Conservation (phyloP, 2,329 filamentous ascomycete genomes). For the Fusarium proliferatum region DNA sequence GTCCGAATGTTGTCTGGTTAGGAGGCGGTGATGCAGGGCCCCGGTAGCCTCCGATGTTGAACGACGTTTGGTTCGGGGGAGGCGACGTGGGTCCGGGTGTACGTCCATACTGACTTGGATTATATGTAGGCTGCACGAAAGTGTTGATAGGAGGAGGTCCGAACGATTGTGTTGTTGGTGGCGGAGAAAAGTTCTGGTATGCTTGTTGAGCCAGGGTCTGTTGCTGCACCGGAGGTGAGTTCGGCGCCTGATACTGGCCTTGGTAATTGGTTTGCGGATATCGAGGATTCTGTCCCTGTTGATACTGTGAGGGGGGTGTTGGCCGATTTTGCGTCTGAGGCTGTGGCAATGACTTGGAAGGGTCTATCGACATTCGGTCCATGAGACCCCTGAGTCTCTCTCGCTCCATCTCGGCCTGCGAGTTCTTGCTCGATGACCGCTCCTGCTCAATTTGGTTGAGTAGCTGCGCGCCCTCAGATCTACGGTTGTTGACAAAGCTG, state of each 20-base stretch:
- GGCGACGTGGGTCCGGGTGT: slow-evolving; percentile 69
- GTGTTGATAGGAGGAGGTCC: slow-evolving; percentile 55
- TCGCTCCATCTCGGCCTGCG: slow-evolving; percentile 83
- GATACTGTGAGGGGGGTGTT: slow-evolving; percentile 28
- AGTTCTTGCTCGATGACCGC: slow-evolving; percentile 68
- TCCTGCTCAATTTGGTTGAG: slow-evolving; percentile 88
- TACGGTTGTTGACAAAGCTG: slow-evolving; percentile 93
- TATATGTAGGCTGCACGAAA: slow-evolving; percentile 65
- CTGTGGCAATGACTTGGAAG: slow-evolving; percentile 53
- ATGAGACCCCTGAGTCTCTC: slow-evolving; percentile 89
- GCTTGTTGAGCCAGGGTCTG: slow-evolving; percentile 51
- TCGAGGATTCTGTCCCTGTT: slow-evolving; percentile 52
- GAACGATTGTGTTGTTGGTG: slow-evolving; percentile 39
- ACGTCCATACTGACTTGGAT: slow-evolving; percentile 68
- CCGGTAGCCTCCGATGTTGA: slow-evolving; percentile 54
- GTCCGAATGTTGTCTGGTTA: slow-evolving; percentile 63
- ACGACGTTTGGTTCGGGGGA: slow-evolving; percentile 70
- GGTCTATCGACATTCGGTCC: slow-evolving; percentile 95
- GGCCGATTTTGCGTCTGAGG: slow-evolving; percentile 53
- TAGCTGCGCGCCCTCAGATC: slow-evolving; percentile 90
- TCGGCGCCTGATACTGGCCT: slow-evolving; percentile 68
- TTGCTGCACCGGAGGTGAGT: slow-evolving; percentile 59
- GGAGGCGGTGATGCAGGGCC: slow-evolving; percentile 66
- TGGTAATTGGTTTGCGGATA: slow-evolving; percentile 67
- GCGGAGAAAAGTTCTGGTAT: slow-evolving; percentile 55